phyloP scores from a whole-genome alignment of 2,329 filamentous ascomycete genomes.

The Cryphonectria nitschkei region DNA sequence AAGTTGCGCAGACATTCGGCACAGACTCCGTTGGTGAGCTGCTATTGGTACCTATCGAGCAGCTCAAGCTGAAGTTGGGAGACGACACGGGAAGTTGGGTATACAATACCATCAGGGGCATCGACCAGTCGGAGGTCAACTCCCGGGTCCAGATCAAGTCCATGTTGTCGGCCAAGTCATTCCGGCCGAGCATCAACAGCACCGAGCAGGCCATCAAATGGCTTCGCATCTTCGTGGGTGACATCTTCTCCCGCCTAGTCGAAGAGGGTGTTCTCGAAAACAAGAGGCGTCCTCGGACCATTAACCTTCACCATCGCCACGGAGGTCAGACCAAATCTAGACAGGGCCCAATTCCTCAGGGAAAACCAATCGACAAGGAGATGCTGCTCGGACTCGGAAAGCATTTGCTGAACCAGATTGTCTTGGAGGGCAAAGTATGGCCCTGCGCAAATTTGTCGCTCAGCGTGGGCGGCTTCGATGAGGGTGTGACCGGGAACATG shows the following conservation, averaged over 20 bases:
- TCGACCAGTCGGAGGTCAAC: conserved; percentile 87
- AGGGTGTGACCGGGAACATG: conserved; percentile 80
- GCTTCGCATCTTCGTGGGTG: conserved; percentile 88
- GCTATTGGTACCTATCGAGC: conserved; percentile 71
- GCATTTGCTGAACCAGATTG: conserved; percentile 75
- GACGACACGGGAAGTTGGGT: conserved; percentile 87
- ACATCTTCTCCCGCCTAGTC: conserved; percentile 86
- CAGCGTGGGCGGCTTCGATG: conserved; percentile 90
- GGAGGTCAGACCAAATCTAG: conserved; percentile 75
- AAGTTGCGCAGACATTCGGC: conserved; percentile 78
- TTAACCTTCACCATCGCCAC: conserved; percentile 82
- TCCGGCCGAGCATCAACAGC: conserved; percentile 79
- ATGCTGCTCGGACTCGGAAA: conserved; percentile 76
- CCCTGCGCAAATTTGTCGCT: conserved; percentile 90
- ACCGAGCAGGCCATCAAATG: conserved; percentile 80
- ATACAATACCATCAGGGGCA: conserved; percentile 80
- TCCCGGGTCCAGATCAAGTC: conserved; percentile 92
- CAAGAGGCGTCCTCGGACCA: conserved; percentile 80
- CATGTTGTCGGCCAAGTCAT: conserved; percentile 96
- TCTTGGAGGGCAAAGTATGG: conserved; percentile 80
- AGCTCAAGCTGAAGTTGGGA: conserved; percentile 76
- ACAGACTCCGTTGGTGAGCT: conserved; percentile 81
- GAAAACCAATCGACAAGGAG: conserved; percentile 72
- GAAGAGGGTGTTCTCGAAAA: conserved; percentile 91
- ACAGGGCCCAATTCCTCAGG: conserved; percentile 75